A percentile compares a stretch with the other conserved stretches of the same genome.
phyloP scores from a whole-genome alignment of 208 protist species.

The Leishmania braziliensis region DNA sequence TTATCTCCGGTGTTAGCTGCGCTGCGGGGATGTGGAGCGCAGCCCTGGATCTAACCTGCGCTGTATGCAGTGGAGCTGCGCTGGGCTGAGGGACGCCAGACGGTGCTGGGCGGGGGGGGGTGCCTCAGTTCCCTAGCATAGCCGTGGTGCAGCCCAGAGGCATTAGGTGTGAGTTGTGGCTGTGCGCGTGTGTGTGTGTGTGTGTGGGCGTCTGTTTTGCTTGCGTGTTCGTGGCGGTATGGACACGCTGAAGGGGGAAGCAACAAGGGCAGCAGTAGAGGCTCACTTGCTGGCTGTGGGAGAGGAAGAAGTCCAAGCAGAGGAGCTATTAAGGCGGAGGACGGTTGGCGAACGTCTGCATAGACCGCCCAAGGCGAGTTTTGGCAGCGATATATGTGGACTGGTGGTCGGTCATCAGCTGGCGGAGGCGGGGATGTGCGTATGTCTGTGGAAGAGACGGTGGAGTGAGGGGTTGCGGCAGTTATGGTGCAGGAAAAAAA shows the following conservation, averaged over 20 bases:
- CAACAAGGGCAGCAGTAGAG: background rate
- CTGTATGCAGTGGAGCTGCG: no score
- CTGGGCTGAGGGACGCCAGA: no score
- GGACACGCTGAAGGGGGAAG: background rate
- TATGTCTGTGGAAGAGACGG: background rate
- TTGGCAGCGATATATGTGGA: background rate
- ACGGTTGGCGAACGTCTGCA: background rate
- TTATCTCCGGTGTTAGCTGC: no score
- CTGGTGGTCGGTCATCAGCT: background rate
- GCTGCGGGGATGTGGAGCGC: no score
- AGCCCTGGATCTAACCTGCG: no score
- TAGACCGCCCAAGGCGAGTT: background rate
- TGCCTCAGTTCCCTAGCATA: no score
- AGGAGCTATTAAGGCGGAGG: background rate
- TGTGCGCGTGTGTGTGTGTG: background rate
- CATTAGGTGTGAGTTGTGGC: background rate
- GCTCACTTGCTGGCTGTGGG: background rate
- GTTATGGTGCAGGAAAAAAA: background rate
- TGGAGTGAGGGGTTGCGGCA: background rate
- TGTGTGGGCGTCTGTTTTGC: background rate
- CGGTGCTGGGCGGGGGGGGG: no score
- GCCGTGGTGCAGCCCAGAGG: no score
- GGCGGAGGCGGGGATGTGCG: background rate
- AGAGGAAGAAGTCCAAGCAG: background rate
- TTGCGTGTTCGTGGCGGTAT: background rate